Conservation (phyloP, 73 alveolate species). For the Paramecium tetraurelia region DNA sequence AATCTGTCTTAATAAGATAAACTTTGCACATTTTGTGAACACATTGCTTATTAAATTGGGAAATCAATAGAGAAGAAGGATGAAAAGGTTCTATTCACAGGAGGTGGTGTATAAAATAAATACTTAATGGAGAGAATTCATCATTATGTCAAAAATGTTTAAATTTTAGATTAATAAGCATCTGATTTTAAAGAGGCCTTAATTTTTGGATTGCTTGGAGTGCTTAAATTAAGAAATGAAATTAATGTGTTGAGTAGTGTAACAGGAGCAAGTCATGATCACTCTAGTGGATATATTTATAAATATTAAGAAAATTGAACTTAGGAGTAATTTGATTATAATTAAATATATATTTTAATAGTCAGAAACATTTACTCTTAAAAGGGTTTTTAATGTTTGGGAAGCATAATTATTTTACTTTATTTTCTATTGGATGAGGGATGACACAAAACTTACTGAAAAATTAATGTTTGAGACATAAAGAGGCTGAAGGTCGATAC, state of each 20-base stretch:
- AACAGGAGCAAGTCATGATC: conserved; percentile 53
- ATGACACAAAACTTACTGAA: background rate
- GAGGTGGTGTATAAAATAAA: conserved; percentile 59
- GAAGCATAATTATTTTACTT: background rate
- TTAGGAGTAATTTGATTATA: background rate
- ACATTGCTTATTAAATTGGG: conserved; percentile 12
- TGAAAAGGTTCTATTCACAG: conserved; percentile 7
- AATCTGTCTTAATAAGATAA: background rate
- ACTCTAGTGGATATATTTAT: conserved; percentile 33
- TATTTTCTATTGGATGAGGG: background rate
- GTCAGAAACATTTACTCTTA: background rate
- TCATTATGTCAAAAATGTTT: background rate
- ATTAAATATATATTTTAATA: no score
- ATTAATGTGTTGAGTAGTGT: conserved; percentile 35
- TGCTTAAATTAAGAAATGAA: background rate
- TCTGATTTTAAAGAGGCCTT: conserved; percentile 57
- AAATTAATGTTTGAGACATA: background rate
- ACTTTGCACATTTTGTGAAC: conserved; percentile 23
- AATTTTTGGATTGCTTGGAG: conserved; percentile 54
- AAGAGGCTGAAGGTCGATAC: background rate
- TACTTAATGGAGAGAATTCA: conserved; percentile 42
- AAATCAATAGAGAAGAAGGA: background rate
- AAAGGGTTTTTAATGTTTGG: background rate
- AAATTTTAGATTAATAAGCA: background rate
- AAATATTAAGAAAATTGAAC: background rate